Evolutionary conservation across 2,329 filamentous ascomycete species (phyloP).

Genomic region (Fusarium humuli): DNA sequence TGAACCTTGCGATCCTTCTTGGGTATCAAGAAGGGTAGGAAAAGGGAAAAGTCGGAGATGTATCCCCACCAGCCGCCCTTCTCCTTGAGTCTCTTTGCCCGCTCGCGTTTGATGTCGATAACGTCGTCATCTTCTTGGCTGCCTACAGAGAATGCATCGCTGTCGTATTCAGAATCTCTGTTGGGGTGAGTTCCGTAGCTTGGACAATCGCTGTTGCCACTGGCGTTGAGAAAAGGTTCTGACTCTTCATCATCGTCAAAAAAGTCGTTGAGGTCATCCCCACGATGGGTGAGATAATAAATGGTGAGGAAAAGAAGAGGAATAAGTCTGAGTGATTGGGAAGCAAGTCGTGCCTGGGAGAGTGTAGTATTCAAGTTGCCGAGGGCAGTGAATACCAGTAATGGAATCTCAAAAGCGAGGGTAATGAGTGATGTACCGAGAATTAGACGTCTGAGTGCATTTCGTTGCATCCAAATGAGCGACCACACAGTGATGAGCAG

Average conservation of each 20-base stretch:
- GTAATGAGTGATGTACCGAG: slow-evolving; percentile 18
- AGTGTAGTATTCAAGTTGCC: background rate
- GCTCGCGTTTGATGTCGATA: slow-evolving; percentile 44
- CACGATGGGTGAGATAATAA: background rate
- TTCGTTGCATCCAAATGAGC: background rate
- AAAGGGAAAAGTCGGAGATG: slow-evolving; percentile 48
- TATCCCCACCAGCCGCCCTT: slow-evolving; percentile 50
- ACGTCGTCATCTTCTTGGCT: slow-evolving; percentile 43
- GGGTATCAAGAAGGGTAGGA: slow-evolving; percentile 49
- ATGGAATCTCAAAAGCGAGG: slow-evolving; percentile 16
- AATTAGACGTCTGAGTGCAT: background rate
- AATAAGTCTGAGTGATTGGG: slow-evolving; percentile 11
- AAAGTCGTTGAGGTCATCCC: background rate
- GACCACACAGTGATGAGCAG: slow-evolving; percentile 3
- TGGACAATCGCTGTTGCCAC: background rate
- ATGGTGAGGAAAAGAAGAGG: slow-evolving; percentile 11
- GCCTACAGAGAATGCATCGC: slow-evolving; percentile 1
- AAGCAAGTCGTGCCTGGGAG: background rate
- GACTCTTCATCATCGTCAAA: slow-evolving; percentile 21
- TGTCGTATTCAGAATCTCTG: background rate
- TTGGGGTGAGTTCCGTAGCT: slow-evolving; percentile 30
- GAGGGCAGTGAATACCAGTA: slow-evolving; percentile 5
- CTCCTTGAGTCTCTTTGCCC: slow-evolving; percentile 45
- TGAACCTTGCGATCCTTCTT: slow-evolving; percentile 49
- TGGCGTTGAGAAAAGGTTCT: slow-evolving; percentile 20